Conservation (phyloP, 352 stramenopile species). For the Globisporangium parvum region DNA sequence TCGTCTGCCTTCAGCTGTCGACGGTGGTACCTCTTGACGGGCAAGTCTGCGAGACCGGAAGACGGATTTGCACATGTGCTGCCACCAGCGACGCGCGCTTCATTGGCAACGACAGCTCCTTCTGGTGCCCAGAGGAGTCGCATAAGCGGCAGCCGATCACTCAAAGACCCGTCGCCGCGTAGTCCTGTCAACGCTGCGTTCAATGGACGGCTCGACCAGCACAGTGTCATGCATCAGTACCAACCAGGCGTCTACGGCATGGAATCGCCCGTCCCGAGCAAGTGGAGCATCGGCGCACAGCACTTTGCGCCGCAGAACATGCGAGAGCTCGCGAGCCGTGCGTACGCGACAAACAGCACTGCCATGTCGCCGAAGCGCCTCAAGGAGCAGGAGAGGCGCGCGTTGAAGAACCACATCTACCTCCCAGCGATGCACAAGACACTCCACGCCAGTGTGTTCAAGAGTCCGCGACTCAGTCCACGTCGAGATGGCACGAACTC, state of each 20-base stretch:
- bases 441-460: slow-evolving; percentile 5
- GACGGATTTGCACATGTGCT: slow-evolving; percentile 3
- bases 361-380: slow-evolving; percentile 1
- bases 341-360: slow-evolving; percentile 9
- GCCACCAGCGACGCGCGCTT: neutral
- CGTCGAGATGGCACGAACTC: neutral
- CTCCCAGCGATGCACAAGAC: slow-evolving; percentile 25
- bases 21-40: slow-evolving; percentile 15
- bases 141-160: neutral
- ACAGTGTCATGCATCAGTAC: neutral
- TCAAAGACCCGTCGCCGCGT: neutral
- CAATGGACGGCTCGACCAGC: neutral
- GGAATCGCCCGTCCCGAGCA: slow-evolving; percentile 3
- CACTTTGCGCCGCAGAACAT: slow-evolving; percentile 11
- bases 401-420: slow-evolving; percentile 25
- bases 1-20: slow-evolving; percentile 12
- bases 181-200: neutral
- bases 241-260: neutral
- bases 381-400: slow-evolving; percentile 12
- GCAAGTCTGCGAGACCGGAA: slow-evolving; percentile 7
- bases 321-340: slow-evolving; percentile 13
- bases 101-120: neutral
- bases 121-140: neutral
- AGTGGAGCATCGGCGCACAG: neutral
- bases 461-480: neutral